Conservation (phyloP, 2,329 filamentous ascomycete genomes). For the Metarhizium rileyi region DNA sequence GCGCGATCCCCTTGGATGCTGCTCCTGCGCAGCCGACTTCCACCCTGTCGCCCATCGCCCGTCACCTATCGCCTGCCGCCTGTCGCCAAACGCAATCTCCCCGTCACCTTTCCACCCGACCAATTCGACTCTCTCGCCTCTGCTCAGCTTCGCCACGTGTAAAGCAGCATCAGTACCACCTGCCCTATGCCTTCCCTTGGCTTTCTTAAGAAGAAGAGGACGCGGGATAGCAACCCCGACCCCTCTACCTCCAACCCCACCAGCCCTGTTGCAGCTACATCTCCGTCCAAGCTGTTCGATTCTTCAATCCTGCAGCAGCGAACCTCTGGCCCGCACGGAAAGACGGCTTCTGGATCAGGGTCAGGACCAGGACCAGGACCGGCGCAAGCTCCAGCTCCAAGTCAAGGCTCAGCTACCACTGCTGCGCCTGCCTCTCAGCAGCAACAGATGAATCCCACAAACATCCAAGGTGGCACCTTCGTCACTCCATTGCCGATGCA, state of each 20-base stretch:
- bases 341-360: conserved; percentile 7
- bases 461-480: conserved; percentile 17
- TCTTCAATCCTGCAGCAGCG: conserved; percentile 22
- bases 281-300: conserved; percentile 36
- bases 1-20: conserved; percentile 1
- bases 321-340: conserved; percentile 14
- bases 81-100: too few relatives aligned
- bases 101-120: neutral
- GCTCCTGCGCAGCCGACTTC: conserved; percentile 1
- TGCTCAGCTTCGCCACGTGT: conserved; percentile 5
- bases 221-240: conserved; percentile 76
- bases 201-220: conserved; percentile 98
- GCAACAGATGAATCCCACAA: conserved; percentile 15
- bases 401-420: conserved; percentile 6
- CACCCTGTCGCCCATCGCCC: neutral
- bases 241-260: conserved; percentile 56
- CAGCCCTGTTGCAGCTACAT: conserved; percentile 52
- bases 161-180: conserved; percentile 6
- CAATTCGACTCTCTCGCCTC: conserved; percentile 1
- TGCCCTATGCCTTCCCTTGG: conserved; percentile 80
- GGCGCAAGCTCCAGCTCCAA: conserved; percentile 7
- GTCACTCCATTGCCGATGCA: conserved; percentile 16
- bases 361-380: conserved; percentile 7
- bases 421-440: conserved; percentile 10
- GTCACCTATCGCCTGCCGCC: neutral